Evolutionary conservation across 2,329 filamentous ascomycete genomes (phyloP), one percentile per base, ranked within the genome.

Genomic region (Coniochaeta sp.): DNA sequence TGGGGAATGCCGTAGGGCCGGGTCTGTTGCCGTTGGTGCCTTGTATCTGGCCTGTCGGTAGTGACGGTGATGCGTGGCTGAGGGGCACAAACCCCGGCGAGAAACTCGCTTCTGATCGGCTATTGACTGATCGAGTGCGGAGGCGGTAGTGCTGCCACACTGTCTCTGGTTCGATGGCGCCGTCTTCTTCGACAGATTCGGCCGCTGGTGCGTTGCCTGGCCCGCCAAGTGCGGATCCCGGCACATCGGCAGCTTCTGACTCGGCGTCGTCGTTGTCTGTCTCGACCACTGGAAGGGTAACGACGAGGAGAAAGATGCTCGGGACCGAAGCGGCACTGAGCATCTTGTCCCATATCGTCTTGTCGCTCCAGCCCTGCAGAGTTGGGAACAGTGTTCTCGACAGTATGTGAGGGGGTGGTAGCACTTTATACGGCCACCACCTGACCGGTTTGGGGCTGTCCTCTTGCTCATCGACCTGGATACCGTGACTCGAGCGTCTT

Each of bases 211-310:
- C 63, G 58, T 73, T 71, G 1, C 68, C 72, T 28, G 71, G 17
- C 3, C 47, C 47, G 47, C 47, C 14, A 31, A 64, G 66, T 8
- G 64, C 65, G 28, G 70, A 64, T 14, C 64, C 61, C 4, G 69
- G 63, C 38, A 69, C 67, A 26, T 77, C 74, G 11, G 69, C 61
- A 7, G 70, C 57, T 11, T 65, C 68, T 4, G 75, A 71, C 5
- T 80, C 74, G 9, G 11, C 3, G 17, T 85, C 82, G 14, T 81
- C 79, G 22, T 84, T 80, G 47, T 84, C 82, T 1, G 84, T 83
- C 67, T 98, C 93, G 6, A 96, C 90, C 0, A 99, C 92, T 0
- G 96, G 95, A 5, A 99, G 74, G 0, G 95, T 99, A 55, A 95
- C 86, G 0, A 93, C 93, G 4, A 99, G 80, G 1, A 98, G 76